Evolutionary conservation across 2,329 filamentous ascomycete species (phyloP), one percentile per base, ranked within the genome.

Genomic region (Cryphonectria naterciae): DNA sequence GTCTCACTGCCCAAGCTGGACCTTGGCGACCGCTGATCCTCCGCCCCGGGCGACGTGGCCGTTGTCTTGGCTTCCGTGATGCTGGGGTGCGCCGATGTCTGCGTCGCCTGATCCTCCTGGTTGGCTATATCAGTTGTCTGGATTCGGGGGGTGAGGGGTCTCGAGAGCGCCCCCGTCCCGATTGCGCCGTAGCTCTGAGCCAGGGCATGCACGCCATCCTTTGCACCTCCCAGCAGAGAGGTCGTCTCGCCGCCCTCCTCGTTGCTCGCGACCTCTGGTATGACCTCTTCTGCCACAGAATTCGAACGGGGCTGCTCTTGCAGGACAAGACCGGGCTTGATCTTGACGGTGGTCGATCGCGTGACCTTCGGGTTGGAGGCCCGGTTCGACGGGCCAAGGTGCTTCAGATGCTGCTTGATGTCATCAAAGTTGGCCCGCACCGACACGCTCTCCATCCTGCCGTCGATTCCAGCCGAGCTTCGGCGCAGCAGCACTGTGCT

Each of bases 371-470:
- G 90, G 69, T 90, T 89, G 22, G 87, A 86, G 7, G 90, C 90
- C 28, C 87, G 86, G 76, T 92, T 92, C 1, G 89, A 91, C 0
- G 90, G 90, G 0, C 90, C 90, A 0, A 92, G 86, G 73, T 89
- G 86, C 74, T 89, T 90, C 61, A 92, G 82, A 74, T 91, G 88
- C 76, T 89, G 85, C 75, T 84, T 85, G 81, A 91, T 88, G 67
- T 92, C 89, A 67, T 88, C 85, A 41, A 90, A 81, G 67, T 88
- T 91, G 6, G 88, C 86, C 75, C 88, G 86, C 6, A 91, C 82
- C 1, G 88, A 83, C 8, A 91, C 82, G 54, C 80, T 81, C n/a
- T 83, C 78, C 39, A 81, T 74, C 65, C 84, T 83, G 32, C 87
- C 87, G 67, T 90, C 88, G 1, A 84, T 80, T 4, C 85, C 87